A percentile compares a stretch with the other conserved stretches of the same genome.
These are phyloP conservation scores for Candida dubliniensis DNA, from an alignment of 1,139 yeast genomes.

Conservation along the genomic window DNA sequence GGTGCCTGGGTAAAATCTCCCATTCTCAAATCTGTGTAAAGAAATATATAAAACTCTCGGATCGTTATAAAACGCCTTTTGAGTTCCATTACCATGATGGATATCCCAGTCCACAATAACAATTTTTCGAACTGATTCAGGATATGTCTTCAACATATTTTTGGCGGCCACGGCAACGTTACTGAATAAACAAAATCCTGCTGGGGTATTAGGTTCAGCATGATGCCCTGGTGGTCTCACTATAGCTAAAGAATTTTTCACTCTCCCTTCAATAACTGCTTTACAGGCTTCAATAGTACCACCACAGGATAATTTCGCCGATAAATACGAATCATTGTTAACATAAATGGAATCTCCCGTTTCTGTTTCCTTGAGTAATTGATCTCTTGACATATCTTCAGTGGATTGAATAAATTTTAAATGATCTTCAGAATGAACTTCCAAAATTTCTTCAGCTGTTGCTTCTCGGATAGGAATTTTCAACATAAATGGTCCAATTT, in stretches of 20 bases:
- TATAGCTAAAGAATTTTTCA: constrained; percentile 89
- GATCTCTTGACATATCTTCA: constrained; percentile 74
- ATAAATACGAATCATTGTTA: constrained; percentile 83
- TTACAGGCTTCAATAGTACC: constrained; percentile 96
- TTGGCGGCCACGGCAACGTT: constrained; percentile 98
- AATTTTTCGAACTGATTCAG: constrained; percentile 83
- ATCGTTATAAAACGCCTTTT: constrained; percentile 83
- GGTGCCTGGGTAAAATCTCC: constrained; percentile 93
- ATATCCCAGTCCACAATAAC: constrained; percentile 96
- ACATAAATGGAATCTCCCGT: constrained; percentile 93
- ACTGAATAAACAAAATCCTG: constrained; percentile 94
- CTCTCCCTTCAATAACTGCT: constrained; percentile 91
- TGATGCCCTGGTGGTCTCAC: constrained; percentile 99
- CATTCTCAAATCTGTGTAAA: constrained; percentile 88
- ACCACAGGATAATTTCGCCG: constrained; percentile 93
- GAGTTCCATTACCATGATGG: constrained; percentile 98
- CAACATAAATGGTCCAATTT: constrained; percentile 84
- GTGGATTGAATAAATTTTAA: constrained; percentile 75
- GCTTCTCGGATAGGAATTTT: constrained; percentile 93
- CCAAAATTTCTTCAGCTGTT: constrained; percentile 75
- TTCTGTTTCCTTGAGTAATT: constrained; percentile 80
- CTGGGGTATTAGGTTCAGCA: constrained; percentile 96
- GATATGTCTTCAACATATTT: constrained; percentile 75
- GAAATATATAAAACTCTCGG: constrained; percentile 90
- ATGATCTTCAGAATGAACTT: constrained; percentile 84